Evolutionary conservation across 2,329 filamentous ascomycete genomes (phyloP).

Genomic region (Fusarium veterinarium): DNA sequence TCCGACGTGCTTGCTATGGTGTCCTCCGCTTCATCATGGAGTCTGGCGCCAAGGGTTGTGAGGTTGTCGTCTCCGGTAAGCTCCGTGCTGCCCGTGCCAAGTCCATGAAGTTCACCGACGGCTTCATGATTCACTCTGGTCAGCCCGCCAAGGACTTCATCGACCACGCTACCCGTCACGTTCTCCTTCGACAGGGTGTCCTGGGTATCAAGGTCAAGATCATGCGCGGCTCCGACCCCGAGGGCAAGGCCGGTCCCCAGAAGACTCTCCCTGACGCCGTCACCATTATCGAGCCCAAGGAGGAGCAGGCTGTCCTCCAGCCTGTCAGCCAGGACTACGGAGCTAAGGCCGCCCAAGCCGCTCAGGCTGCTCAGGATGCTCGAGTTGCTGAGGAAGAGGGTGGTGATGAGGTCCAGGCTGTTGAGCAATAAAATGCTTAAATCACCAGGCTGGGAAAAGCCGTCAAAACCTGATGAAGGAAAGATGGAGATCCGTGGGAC

Average conservation of each 20-base stretch:
- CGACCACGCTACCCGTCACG: constrained; percentile 97
- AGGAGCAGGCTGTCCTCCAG: constrained; percentile 94
- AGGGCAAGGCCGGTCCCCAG: constrained; percentile 97
- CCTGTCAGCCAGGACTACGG: constrained; percentile 99
- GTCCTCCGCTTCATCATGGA: constrained; percentile 99
- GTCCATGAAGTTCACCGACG: constrained; percentile 99
- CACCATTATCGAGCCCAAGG: constrained; percentile 99
- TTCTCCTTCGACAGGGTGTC: constrained; percentile 99
- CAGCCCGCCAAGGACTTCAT: constrained; percentile 99
- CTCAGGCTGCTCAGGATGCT: constrained; percentile 73
- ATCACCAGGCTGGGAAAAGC: constrained; percentile 38
- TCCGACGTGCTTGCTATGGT: constrained; percentile 99
- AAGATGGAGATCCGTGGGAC: constrained; percentile 43
- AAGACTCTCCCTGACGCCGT: constrained; percentile 98
- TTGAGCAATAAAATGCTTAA: constrained; percentile 53
- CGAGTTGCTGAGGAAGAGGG: constrained; percentile 68
- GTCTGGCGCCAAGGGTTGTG: constrained; percentile 98
- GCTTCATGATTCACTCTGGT: constrained; percentile 99
- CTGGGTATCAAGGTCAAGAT: constrained; percentile 99
- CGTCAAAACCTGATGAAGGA: constrained; percentile 39
- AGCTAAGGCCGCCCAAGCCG: constrained; percentile 78
- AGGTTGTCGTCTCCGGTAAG: constrained; percentile 99
- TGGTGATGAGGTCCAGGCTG: constrained; percentile 65
- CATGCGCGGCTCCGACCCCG: constrained; percentile 99
- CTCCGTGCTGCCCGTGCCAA: constrained; percentile 98